A percentile compares a stretch with the other conserved stretches of the same genome.
Evolutionary conservation across 495 filamentous ascomycete species (phyloP).

Genomic region (Schizothecium vesticola): DNA sequence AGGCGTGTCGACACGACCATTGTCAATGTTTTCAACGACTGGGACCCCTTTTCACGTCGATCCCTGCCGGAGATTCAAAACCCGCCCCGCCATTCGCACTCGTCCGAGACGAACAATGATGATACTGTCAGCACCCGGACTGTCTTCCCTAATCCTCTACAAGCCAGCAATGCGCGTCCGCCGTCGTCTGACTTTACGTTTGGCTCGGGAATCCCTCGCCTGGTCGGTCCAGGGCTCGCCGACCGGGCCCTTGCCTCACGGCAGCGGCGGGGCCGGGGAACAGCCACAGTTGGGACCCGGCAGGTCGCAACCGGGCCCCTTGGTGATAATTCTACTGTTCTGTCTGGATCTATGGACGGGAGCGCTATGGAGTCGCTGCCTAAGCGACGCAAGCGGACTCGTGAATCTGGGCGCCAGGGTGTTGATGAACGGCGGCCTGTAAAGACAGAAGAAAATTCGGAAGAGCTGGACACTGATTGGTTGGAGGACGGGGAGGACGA

Average conservation of each 20-base stretch:
- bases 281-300: no score
- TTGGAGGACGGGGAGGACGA: background rate
- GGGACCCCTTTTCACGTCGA: background rate
- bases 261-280: no score
- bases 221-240: background rate
- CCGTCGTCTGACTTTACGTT: background rate
- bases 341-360: no score
- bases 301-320: no score
- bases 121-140: no score
- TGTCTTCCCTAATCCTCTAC: background rate
- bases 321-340: no score
- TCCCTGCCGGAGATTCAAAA: no score
- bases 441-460: background rate
- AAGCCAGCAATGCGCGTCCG: background rate
- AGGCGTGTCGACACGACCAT: background rate
- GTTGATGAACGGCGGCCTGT: background rate
- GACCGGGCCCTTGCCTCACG: background rate
- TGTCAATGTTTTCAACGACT: background rate
- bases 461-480: background rate
- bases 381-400: background rate
- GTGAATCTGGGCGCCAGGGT: background rate
- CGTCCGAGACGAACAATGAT: background rate
- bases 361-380: no score
- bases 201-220: background rate
- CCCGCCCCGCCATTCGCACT: background rate